Evolutionary conservation across 345 rosid genomes (phyloP), one percentile per base, ranked within the genome.

Genomic region (Euphorbia peplus): DNA sequence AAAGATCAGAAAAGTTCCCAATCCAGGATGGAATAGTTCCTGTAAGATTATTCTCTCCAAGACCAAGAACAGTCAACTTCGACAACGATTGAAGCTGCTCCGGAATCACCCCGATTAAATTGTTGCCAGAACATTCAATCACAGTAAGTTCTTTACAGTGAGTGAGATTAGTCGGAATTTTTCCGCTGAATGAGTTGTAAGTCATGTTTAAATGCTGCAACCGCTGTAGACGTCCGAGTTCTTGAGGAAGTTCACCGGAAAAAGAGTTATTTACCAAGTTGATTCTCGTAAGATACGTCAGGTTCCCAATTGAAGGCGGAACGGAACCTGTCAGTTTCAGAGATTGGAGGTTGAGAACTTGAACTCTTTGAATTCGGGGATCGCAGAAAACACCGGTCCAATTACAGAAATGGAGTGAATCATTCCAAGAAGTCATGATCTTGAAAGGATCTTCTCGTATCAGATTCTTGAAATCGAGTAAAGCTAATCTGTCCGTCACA

Each of bases 1-100:
- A 28, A n/a, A 75, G 67, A 54, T 76, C 68, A 37, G 79, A 72
- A 10, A 72, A 30, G 29, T 79, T 79, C 3, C 80, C 80, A 13
- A 73, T 61, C 80, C 80, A 73, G 51, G 63, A 4, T 42, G 80
- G 72, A 19, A 69, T 69, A 2, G 13, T 69, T 69, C 72, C 72
- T 8, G 58, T 69, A 13, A 69, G 65, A 2, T 64, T 64, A 57
- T 71, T 71, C 11, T 1, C 0, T 25, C 73, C 58, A 29, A 74
- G 16, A n/a, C 0, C 53, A 30, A 74, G 39, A 35, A 48, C 0
- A 19, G 8, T 32, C 53, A 74, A 64, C 37, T 66, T 65, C 2
- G 66, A 46, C 66, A 72, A 47, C 3, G 66, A 3, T 14, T 26
- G 47, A 59, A 72, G 53, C 76, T 72, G 76, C 22, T 35, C 12